Base-by-base conservation (phyloP, 129 eudicot genomes). In the Helichrysum umbraculigerum region DNA sequence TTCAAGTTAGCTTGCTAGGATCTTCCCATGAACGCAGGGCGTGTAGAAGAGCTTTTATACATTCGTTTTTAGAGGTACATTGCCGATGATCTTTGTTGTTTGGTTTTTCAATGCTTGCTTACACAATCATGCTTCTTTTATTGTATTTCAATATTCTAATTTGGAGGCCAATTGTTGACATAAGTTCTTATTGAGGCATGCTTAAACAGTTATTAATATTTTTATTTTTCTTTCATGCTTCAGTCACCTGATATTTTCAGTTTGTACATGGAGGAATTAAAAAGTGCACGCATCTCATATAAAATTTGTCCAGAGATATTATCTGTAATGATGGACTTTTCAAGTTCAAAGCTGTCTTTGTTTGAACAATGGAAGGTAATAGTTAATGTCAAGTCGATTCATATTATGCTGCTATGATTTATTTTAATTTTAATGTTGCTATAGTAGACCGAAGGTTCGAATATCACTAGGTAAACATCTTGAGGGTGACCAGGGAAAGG, bases 291-390 rank as follows among this genome's bases (percentile, higher is more conserved):
- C 80, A 86, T 95, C 60, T 83, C 92, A 10, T 86, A 78, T 74
- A 89, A 78, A 86, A 93, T 78, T 50, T 79, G 85, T 82, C 96
- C 99, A 14, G 92, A 87, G 67, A 83, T 95, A 44, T 68, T 91
- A 70, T 62, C 79, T 71, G 80, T 91, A 78, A 61, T 91, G 75
- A 74, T 95, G 74, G 96, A 95, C 56, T 91, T 63, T 79, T 83
- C 95, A 63, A 82, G 75, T 75, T 81, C 88, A 32, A 81, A 70
- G 76, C 70, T 85, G 15, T 19, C 84, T 29, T 79, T 79, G 66
- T 90, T 87, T 78, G 91, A 83, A 58, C 86, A 82, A 66, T 89
- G 85, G 89, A 95, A 89, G 96, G 98, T 86, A 70, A 47, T 70
- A 39, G 28, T 61, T 37, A 22, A 54, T 12, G 2, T 57, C 41